Base-by-base conservation (phyloP, 495 filamentous ascomycete genomes). In the Aspergillus mulundensis region DNA sequence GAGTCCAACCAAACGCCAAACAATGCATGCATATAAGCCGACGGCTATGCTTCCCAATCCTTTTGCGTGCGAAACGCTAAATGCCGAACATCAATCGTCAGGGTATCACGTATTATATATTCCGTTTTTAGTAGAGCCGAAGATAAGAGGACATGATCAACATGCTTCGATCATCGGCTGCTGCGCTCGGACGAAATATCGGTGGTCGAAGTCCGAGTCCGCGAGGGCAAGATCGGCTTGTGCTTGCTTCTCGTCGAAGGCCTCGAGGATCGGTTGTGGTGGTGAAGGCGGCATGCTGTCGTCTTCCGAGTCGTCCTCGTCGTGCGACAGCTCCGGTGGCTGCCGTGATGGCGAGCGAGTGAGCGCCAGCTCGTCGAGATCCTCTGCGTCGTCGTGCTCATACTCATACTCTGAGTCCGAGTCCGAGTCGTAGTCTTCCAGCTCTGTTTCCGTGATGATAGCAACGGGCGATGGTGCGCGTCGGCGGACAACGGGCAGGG, bases 261-360 rank as follows among this genome's bases (percentile, higher is more conserved):
- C 74, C 58, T 87, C 81, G 50, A 91, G 75, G 1, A 83, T 77
- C 5, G 74, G 70, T 61, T 80, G 72, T 52, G 87, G 87, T 45
- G 93, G 92, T 51, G 93, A 95, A n/a, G 88, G 85, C 30, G 92
- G 91, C 79, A 89, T 88, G 25, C 83, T 78, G 52, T 88, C 86
- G 56, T 88, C 85, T 44, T 89, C 86, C 0, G 87, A 89, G 60
- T 88, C 83, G 54, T 82, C 83, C 2, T 68, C 74, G 59, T 86
- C 83, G 62, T 88, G 77, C 28, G 88, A 78, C 60, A 96, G 84
- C 72, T 92, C 91, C 34, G 91, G 90, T 60, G 89, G 86, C 63
- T 84, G 80, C 66, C 85, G 84, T 15, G 88, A 91, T 24, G 84
- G 81, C 57, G 88, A 84, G 48, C 87, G 85, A 42, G 84, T 87